Conservation (phyloP, 495 filamentous ascomycete genomes). For the Penicillium soppii region DNA sequence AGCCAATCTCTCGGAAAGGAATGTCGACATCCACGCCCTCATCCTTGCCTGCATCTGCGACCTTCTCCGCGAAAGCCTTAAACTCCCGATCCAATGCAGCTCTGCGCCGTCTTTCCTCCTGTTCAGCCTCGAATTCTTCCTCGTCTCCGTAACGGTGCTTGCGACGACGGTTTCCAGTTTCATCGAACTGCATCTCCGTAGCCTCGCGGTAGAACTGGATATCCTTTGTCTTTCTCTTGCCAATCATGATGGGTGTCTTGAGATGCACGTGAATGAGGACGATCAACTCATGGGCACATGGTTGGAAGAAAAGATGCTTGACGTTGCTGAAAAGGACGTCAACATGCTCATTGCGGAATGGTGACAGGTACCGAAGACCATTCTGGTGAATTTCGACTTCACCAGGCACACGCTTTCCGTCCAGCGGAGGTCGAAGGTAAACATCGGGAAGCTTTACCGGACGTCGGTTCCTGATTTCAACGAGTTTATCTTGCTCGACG, state of each 20-base stretch:
- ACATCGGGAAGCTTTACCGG: slow-evolving; percentile 85
- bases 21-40: slow-evolving; percentile 88
- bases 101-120: slow-evolving; percentile 88
- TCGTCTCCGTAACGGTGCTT: slow-evolving; percentile 99
- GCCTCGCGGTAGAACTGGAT: slow-evolving; percentile 98
- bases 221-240: slow-evolving; percentile 98
- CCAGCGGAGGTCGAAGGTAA: slow-evolving; percentile 89
- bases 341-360: slow-evolving; percentile 78
- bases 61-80: slow-evolving; percentile 96
- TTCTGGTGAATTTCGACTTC: slow-evolving; percentile 98
- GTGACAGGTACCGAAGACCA: slow-evolving; percentile 93
- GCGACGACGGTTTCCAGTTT: slow-evolving; percentile 95
- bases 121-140: slow-evolving; percentile 97
- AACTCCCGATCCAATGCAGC: slow-evolving; percentile 93
- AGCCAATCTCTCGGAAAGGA: slow-evolving; percentile 93
- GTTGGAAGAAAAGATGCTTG: slow-evolving; percentile 98
- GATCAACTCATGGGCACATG: slow-evolving; percentile 90
- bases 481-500: slow-evolving; percentile 96
- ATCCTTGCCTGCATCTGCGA: slow-evolving; percentile 86
- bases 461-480: slow-evolving; percentile 88
- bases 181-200: slow-evolving; percentile 97
- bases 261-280: slow-evolving; percentile 98
- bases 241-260: slow-evolving; percentile 97
- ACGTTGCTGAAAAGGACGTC: slow-evolving; percentile 98
- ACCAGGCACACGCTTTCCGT: slow-evolving; percentile 93